Conservation (phyloP, 768 basidiomycete species). For the Lactifluus echinatus region DNA sequence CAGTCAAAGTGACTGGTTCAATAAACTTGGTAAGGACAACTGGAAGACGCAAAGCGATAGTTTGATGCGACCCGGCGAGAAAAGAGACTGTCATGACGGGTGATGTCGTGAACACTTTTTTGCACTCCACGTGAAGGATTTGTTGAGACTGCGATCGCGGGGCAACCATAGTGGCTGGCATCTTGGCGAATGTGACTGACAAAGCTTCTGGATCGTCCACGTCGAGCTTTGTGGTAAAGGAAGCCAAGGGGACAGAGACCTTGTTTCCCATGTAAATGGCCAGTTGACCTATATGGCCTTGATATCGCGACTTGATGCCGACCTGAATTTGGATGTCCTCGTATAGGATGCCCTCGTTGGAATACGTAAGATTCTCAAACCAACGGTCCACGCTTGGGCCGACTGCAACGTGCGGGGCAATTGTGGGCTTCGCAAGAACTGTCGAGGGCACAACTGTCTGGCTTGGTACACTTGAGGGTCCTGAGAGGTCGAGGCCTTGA, state of each 20-base stretch:
- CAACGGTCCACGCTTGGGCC: constrained; percentile 79
- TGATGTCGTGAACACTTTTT: constrained; percentile 64
- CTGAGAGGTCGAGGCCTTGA: constrained; percentile 69
- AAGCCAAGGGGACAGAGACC: constrained; percentile 75
- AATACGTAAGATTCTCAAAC: constrained; percentile 78
- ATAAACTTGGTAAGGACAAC: constrained; percentile 88
- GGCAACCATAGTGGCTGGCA: constrained; percentile 73
- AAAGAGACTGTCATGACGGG: constrained; percentile 86
- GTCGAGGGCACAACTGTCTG: constrained; percentile 13
- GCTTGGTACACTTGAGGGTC: constrained; percentile 24
- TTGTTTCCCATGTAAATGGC: constrained; percentile 98
- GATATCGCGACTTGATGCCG: constrained; percentile 93
- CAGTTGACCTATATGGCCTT: constrained; percentile 87
- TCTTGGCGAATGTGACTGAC: constrained; percentile 80
- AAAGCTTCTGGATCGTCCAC: constrained; percentile 68
- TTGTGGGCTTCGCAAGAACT: constrained; percentile 6
- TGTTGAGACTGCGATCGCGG: constrained; percentile 88
- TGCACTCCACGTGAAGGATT: constrained; percentile 91
- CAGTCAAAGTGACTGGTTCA: constrained; percentile 80
- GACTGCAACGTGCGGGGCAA: constrained; percentile 45
- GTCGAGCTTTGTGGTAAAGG: constrained; percentile 79
- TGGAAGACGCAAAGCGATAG: constrained; percentile 75
- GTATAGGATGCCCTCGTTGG: constrained; percentile 81
- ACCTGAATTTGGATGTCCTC: constrained; percentile 95
- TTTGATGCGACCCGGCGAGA: constrained; percentile 86